Evolutionary conservation across 495 filamentous ascomycete genomes (phyloP).

Genomic region (Aspergillus cristatus): DNA sequence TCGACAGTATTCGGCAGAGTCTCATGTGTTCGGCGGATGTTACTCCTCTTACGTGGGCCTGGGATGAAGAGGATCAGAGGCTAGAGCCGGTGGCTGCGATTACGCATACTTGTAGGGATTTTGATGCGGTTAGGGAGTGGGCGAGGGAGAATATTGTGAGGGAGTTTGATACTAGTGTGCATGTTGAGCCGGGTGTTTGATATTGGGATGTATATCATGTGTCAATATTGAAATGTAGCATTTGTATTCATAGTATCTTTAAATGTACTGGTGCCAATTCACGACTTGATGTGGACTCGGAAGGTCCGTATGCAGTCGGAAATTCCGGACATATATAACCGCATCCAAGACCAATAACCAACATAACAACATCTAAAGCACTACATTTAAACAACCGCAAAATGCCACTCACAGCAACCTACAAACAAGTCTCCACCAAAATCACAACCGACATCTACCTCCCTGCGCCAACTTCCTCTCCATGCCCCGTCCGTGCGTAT

Average conservation of each 20-base stretch:
- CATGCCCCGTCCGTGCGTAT: slow-evolving; percentile 20
- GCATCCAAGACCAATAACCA: too few relatives aligned
- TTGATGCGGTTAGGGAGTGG: slow-evolving; percentile 5
- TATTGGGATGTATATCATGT: too few relatives aligned
- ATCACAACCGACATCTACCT: slow-evolving; percentile 29
- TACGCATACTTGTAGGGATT: slow-evolving; percentile 7
- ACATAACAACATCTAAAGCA: slow-evolving; percentile 3
- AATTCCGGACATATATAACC: too few relatives aligned
- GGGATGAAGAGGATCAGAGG: background rate
- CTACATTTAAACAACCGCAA: slow-evolving; percentile 2
- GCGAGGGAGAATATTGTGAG: background rate
- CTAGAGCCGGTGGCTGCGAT: background rate
- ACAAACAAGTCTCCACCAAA: slow-evolving; percentile 20
- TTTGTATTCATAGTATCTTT: too few relatives aligned
- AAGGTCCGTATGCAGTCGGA: too few relatives aligned
- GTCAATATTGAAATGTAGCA: too few relatives aligned
- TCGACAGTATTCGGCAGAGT: slow-evolving; percentile 8
- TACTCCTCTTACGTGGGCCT: background rate
- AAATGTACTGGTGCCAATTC: too few relatives aligned
- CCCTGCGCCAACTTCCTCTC: slow-evolving; percentile 8
- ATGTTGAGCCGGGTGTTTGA: too few relatives aligned
- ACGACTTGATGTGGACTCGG: too few relatives aligned
- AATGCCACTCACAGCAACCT: slow-evolving; percentile 16
- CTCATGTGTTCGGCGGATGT: slow-evolving; percentile 8
- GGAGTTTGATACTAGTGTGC: background rate